Conservation (phyloP, 2,329 filamentous ascomycete genomes). For the Penicillium sumatraense region DNA sequence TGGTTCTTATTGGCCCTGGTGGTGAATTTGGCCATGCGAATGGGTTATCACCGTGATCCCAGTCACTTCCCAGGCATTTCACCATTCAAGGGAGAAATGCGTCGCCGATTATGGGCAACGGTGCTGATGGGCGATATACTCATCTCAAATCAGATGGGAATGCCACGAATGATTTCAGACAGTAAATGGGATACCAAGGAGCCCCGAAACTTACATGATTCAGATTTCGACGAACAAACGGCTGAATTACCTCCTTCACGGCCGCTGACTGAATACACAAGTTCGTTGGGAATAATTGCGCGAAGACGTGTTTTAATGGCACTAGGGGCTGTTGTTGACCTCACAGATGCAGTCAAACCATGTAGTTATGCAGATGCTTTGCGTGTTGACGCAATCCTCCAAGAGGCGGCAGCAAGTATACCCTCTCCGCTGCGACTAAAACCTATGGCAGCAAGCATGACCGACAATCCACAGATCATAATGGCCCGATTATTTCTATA, state of each 20-base stretch:
- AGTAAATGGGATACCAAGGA: slow-evolving; percentile 61
- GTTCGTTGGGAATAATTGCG: background rate
- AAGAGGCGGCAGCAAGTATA: background rate
- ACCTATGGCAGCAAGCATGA: background rate
- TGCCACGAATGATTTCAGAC: slow-evolving; percentile 64
- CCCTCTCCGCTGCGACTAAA: background rate
- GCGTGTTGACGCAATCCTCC: background rate
- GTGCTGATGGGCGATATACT: slow-evolving; percentile 61
- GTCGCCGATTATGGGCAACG: slow-evolving; percentile 45
- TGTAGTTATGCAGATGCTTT: background rate
- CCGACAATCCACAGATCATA: background rate
- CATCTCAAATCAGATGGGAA: slow-evolving; percentile 65
- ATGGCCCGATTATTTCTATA: background rate
- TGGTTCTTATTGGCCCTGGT: slow-evolving; percentile 59
- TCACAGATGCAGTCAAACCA: background rate
- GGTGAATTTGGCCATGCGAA: slow-evolving; percentile 62
- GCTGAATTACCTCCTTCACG: slow-evolving; percentile 56
- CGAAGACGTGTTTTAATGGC: background rate
- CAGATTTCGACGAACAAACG: slow-evolving; percentile 59
- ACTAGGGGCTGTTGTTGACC: background rate
- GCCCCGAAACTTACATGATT: slow-evolving; percentile 63
- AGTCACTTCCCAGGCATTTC: slow-evolving; percentile 56
- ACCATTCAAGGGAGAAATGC: slow-evolving; percentile 60
- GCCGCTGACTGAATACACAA: slow-evolving; percentile 50
- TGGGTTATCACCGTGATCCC: slow-evolving; percentile 63